Conservation (phyloP, 2,329 filamentous ascomycete genomes). For the Parastagonospora nodorum region DNA sequence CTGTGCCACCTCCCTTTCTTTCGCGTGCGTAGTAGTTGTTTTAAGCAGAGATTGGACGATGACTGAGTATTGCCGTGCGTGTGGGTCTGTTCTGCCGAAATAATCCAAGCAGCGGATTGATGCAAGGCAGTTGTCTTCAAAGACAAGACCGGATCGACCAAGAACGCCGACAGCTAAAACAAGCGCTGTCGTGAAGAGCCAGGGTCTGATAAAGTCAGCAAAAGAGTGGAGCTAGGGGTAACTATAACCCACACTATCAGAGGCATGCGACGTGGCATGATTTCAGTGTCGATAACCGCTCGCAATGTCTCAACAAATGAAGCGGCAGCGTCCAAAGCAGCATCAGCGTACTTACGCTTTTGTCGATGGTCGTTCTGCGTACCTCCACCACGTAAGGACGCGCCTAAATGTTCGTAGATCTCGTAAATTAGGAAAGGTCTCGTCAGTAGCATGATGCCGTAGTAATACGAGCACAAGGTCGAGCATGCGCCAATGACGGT, state of each 20-base stretch:
- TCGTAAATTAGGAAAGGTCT: constrained; percentile 60
- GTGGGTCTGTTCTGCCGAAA: constrained; percentile 33
- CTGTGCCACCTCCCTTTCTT: constrained; percentile 27
- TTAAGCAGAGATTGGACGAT: constrained; percentile 33
- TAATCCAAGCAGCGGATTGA: constrained; percentile 34
- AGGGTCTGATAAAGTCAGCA: constrained; percentile 22
- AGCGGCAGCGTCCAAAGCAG: constrained; percentile 34
- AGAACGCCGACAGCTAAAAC: constrained; percentile 33
- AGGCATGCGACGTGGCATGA: constrained; percentile 35
- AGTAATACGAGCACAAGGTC: constrained; percentile 58
- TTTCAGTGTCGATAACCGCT: constrained; percentile 19
- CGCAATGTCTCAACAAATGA: constrained; percentile 35
- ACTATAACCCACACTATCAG: constrained; percentile 32
- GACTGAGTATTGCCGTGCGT: constrained; percentile 37
- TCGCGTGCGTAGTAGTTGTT: constrained; percentile 29
- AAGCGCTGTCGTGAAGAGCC: constrained; percentile 39
- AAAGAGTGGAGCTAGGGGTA: not conserved
- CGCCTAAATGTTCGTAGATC: constrained; percentile 46
- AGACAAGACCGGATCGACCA: constrained; percentile 26
- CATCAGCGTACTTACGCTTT: constrained; percentile 38
- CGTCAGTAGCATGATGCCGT: constrained; percentile 59
- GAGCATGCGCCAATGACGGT: constrained; percentile 54
- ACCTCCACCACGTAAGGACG: constrained; percentile 35
- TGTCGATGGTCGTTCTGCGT: constrained; percentile 30
- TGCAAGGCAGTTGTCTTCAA: constrained; percentile 26